Conservation (phyloP, 208 protist genomes). For the Angomonas ambiguus region DNA sequence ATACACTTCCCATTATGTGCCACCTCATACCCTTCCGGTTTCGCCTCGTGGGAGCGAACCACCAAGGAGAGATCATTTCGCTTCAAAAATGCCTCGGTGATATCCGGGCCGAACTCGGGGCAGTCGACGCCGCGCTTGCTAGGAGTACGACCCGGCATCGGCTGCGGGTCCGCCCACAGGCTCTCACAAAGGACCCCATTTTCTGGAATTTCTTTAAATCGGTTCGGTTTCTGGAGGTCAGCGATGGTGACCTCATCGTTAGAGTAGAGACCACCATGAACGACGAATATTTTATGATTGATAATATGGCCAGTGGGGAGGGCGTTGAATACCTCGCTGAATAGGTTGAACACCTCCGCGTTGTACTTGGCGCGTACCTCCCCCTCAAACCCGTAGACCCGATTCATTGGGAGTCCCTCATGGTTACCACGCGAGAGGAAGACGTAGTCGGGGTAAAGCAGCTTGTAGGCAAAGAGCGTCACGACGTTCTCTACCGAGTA, state of each 20-base stretch:
- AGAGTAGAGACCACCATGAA: slow-evolving; percentile 96
- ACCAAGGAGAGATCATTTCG: slow-evolving; percentile 93
- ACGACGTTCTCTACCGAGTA: slow-evolving; percentile 97
- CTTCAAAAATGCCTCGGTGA: slow-evolving; percentile 94
- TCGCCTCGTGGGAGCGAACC: slow-evolving; percentile 97
- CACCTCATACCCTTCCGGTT: slow-evolving; percentile 95
- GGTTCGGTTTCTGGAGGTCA: slow-evolving; percentile 94
- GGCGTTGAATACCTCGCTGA: slow-evolving; percentile 94
- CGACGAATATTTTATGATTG: slow-evolving; percentile 91
- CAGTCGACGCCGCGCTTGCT: slow-evolving; percentile 96
- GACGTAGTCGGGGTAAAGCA: slow-evolving; percentile 94
- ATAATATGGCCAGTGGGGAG: slow-evolving; percentile 94
- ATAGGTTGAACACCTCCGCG: slow-evolving; percentile 90
- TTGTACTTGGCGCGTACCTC: slow-evolving; percentile 96
- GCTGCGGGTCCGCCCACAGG: slow-evolving; percentile 96
- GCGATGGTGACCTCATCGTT: slow-evolving; percentile 95
- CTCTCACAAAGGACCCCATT: slow-evolving; percentile 95
- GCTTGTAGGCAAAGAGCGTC: slow-evolving; percentile 95
- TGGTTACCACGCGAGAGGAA: slow-evolving; percentile 96
- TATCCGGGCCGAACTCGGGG: slow-evolving; percentile 96
- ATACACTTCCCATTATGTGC: slow-evolving; percentile 91
- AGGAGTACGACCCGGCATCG: slow-evolving; percentile 86
- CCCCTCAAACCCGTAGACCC: slow-evolving; percentile 98
- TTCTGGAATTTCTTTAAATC: slow-evolving; percentile 93
- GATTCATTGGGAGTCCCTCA: slow-evolving; percentile 95